phyloP scores from a whole-genome alignment of 1,139 yeast species.

The Pichia sp. region DNA sequence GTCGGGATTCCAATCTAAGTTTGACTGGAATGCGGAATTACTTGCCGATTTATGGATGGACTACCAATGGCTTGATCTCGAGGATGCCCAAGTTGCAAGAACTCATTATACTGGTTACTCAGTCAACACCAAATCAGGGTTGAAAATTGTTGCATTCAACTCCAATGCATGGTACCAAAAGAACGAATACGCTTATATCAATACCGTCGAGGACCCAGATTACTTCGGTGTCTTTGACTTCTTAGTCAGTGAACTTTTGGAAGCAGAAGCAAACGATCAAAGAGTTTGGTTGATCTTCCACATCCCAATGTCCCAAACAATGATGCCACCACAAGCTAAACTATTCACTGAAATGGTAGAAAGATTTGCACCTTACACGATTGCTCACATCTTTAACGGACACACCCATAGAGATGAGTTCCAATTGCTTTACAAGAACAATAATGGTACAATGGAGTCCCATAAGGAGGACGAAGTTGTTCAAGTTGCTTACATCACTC shows the following conservation, averaged over 20 bases:
- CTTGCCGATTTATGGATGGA: conserved; percentile 53
- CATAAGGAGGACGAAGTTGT: conserved; percentile 38
- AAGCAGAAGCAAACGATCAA: conserved; percentile 48
- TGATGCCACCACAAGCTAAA: conserved; percentile 56
- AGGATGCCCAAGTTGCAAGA: conserved; percentile 29
- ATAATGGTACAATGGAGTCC: conserved; percentile 17
- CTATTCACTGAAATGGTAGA: conserved; percentile 52
- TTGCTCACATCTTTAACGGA: conserved; percentile 64
- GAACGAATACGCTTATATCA: conserved; percentile 58
- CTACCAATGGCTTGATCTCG: conserved; percentile 37
- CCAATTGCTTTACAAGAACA: conserved; percentile 38
- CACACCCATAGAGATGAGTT: conserved; percentile 70
- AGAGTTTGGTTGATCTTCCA: conserved; percentile 71
- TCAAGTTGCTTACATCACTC: conserved; percentile 59
- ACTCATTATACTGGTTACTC: conserved; percentile 60
- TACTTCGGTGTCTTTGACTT: conserved; percentile 59
- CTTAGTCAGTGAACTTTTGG: conserved; percentile 52
- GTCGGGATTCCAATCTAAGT: conserved; percentile 41
- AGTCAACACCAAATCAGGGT: conserved; percentile 46
- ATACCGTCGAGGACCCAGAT: conserved; percentile 45
- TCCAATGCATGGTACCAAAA: conserved; percentile 60
- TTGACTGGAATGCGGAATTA: conserved; percentile 54
- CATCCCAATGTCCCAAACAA: conserved; percentile 55
- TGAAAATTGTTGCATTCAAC: conserved; percentile 58
- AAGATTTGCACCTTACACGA: conserved; percentile 61